These are phyloP conservation scores for Solanum sejunctum DNA, from an alignment of 257 asterid genomes.

Conservation along the genomic window DNA sequence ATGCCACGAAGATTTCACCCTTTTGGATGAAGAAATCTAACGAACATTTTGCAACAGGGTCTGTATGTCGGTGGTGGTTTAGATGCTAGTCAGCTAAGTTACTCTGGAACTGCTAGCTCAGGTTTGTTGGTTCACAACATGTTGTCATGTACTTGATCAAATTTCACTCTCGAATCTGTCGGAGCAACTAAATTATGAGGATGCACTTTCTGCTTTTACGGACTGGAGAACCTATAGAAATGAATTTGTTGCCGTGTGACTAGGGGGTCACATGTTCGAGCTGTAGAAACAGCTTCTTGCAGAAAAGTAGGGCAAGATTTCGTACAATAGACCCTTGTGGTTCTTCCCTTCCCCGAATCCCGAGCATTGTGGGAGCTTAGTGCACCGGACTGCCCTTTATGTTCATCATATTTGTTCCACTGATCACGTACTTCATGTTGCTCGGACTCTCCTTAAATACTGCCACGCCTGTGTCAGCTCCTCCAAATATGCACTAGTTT, in stretches of 20 bases:
- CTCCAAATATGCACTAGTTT: neutral
- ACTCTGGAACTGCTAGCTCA: slow-evolving; percentile 47
- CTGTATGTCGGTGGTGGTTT: slow-evolving; percentile 35
- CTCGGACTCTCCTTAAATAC: neutral
- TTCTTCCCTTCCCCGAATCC: accelerated
- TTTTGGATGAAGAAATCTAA: slow-evolving; percentile 1
- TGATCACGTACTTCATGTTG: neutral
- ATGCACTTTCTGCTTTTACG: neutral
- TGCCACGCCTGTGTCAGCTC: neutral
- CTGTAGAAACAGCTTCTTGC: neutral
- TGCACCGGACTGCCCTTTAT: neutral
- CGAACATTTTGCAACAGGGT: slow-evolving; percentile 36
- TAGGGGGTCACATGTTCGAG: neutral
- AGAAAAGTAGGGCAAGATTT: neutral
- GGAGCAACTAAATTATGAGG: neutral
- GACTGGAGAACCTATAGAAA: neutral
- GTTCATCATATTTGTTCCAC: neutral
- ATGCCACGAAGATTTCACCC: neutral
- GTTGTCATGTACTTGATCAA: neutral
- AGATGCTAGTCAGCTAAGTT: slow-evolving; percentile 50
- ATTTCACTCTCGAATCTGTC: neutral
- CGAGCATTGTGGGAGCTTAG: accelerated
- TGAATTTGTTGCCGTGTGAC: neutral
- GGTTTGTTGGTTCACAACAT: slow-evolving; percentile 26
- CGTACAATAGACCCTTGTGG: neutral